Evolutionary conservation across 2,329 filamentous ascomycete species (phyloP).

Genomic region (Aspergillus flavus): DNA sequence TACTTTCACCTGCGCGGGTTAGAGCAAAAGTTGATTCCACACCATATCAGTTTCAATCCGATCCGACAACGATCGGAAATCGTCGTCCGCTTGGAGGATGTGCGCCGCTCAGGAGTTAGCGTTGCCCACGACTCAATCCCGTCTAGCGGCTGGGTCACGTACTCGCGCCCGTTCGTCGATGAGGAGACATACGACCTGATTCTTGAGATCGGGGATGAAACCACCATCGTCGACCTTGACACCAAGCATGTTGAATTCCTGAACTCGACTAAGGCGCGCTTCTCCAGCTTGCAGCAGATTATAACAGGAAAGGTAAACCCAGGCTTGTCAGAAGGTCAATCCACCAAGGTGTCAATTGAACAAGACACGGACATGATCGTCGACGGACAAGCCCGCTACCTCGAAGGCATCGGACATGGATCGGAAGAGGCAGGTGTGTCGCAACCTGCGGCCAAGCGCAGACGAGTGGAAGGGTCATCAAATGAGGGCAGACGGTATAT

Average conservation of each 20-base stretch:
- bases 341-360: slow-evolving; percentile 51
- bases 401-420: slow-evolving; percentile 8
- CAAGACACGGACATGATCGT: slow-evolving; percentile 46
- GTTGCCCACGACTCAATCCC: slow-evolving; percentile 49
- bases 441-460: slow-evolving; percentile 15
- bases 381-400: slow-evolving; percentile 36
- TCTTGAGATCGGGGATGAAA: slow-evolving; percentile 74
- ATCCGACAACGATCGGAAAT: slow-evolving; percentile 72
- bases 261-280: slow-evolving; percentile 67
- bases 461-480: slow-evolving; percentile 15
- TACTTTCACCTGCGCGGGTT: slow-evolving; percentile 93
- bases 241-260: slow-evolving; percentile 70
- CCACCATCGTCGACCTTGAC: slow-evolving; percentile 59
- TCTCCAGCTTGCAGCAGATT: slow-evolving; percentile 75
- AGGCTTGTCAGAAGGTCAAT: background rate
- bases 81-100: slow-evolving; percentile 75
- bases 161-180: slow-evolving; percentile 85
- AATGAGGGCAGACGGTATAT: slow-evolving; percentile 55
- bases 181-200: slow-evolving; percentile 72
- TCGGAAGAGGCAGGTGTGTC: background rate
- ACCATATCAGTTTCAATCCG: slow-evolving; percentile 75
- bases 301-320: slow-evolving; percentile 74
- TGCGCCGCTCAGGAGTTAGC: slow-evolving; percentile 82
- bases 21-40: slow-evolving; percentile 82
- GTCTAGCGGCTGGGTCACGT: slow-evolving; percentile 65